Conservation (phyloP, 805 yeast genomes). For the Yarrowia sp. region DNA sequence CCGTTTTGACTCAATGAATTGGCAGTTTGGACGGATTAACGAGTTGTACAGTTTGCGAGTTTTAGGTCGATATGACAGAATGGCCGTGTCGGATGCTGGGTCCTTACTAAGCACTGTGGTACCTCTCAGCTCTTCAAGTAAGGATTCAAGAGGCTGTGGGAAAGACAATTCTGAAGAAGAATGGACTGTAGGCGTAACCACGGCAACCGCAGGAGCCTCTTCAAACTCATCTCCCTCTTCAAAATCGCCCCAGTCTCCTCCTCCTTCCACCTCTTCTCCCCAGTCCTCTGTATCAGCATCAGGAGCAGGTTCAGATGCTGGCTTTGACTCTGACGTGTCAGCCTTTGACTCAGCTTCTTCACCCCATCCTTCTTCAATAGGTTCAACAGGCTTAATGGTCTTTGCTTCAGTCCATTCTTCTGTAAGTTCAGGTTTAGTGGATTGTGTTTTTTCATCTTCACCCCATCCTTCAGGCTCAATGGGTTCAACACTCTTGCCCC, state of each 20-base stretch:
- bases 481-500: no score
- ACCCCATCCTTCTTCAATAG: neutral
- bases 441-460: neutral
- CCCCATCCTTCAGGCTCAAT: neutral
- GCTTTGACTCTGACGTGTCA: neutral
- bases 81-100: neutral
- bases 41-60: constrained; percentile 17
- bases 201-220: neutral
- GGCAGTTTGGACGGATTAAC: constrained; percentile 11
- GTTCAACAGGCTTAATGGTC: neutral
- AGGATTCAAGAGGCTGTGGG: neutral
- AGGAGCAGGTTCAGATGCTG: neutral
- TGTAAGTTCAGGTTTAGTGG: no score
- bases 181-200: no score
- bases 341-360: neutral
- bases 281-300: neutral
- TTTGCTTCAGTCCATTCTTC: no score
- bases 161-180: neutral
- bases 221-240: neutral
- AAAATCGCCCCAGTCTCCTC: constrained; percentile 17
- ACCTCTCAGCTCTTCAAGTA: neutral
- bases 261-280: neutral
- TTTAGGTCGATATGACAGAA: constrained; percentile 6
- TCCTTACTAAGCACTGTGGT: neutral
- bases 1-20: constrained; percentile 10